These are phyloP conservation scores for Macrophomina tecta DNA, from an alignment of 2,329 filamentous ascomycete species.

Conservation along the genomic window DNA sequence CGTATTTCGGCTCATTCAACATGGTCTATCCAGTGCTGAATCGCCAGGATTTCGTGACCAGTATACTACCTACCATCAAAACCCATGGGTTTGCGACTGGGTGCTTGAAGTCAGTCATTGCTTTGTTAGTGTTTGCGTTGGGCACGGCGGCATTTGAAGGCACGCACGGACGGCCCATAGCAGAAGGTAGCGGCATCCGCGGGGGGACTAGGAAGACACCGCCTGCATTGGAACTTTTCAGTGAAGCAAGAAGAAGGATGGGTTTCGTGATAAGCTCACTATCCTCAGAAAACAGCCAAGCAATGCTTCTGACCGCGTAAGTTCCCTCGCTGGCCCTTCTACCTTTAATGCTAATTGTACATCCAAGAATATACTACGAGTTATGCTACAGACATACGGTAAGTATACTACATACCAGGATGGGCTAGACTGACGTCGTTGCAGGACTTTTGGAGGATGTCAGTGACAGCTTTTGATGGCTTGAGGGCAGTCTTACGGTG, in stretches of 20 bases:
- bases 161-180: neutral
- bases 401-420: neutral
- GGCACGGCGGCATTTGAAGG: conserved; percentile 17
- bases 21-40: conserved; percentile 65
- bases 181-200: neutral
- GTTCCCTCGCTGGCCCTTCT: neutral
- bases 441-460: conserved; percentile 9
- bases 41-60: conserved; percentile 58
- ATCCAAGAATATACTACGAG: conserved; percentile 7
- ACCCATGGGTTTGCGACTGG: neutral
- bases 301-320: conserved; percentile 11
- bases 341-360: neutral
- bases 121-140: conserved; percentile 19
- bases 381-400: conserved; percentile 3
- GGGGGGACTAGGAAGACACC: neutral
- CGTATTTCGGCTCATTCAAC: conserved; percentile 67
- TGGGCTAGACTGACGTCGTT: no score
- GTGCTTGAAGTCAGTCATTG: conserved; percentile 4
- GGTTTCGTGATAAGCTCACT: neutral
- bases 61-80: neutral
- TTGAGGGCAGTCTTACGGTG: conserved; percentile 12
- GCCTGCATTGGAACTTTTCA: conserved; percentile 5
- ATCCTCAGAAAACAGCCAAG: conserved; percentile 10
- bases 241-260: conserved; percentile 14
- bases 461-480: neutral